Conservation (phyloP, 2,329 filamentous ascomycete genomes). For the Aureobasidium musti region DNA sequence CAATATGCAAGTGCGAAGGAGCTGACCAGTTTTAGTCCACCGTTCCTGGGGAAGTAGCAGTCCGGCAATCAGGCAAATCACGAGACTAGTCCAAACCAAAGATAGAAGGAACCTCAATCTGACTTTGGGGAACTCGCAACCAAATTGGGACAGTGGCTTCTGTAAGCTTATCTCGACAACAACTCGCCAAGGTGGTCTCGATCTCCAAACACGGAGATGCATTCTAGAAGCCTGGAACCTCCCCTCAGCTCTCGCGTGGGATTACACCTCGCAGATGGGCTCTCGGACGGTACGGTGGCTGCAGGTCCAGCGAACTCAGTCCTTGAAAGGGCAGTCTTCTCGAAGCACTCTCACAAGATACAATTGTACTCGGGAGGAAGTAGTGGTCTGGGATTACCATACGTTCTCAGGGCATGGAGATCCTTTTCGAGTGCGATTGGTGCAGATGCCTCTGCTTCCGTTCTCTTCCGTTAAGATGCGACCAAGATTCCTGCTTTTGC, state of each 20-base stretch:
- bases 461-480: background rate
- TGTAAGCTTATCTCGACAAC: constrained; percentile 19
- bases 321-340: background rate
- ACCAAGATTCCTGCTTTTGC: background rate
- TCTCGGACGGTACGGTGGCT: background rate
- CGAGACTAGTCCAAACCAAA: background rate
- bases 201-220: background rate
- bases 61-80: constrained; percentile 7
- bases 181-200: constrained; percentile 8
- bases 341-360: background rate
- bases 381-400: background rate
- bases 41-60: constrained; percentile 19
- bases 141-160: constrained; percentile 18
- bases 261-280: background rate
- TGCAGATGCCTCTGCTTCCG: background rate
- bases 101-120: background rate
- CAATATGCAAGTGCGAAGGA: constrained; percentile 8
- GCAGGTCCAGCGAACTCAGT: background rate
- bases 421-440: background rate
- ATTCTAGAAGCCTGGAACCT: constrained; percentile 6
- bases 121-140: constrained; percentile 15
- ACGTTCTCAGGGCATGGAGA: background rate
- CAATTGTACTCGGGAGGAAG: background rate
- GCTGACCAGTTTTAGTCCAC: constrained; percentile 25
- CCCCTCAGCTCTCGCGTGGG: background rate